Evolutionary conservation across 768 basidiomycete species (phyloP), one percentile per base, ranked within the genome.

Genomic region (Leccinum barrowsii): DNA sequence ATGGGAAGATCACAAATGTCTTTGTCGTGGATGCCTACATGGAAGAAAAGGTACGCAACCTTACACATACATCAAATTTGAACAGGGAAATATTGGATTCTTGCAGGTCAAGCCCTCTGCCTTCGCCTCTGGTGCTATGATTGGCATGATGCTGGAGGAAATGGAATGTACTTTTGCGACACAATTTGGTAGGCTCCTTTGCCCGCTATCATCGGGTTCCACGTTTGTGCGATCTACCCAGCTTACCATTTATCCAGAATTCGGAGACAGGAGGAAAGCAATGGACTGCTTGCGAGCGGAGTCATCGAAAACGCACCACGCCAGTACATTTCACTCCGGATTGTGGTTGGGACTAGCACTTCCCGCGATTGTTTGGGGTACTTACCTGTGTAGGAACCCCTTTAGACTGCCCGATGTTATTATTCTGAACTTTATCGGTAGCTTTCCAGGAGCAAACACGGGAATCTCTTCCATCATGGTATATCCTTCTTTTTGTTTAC

Each of bases 1-100:
- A 90, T 63, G 90, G 90, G 66, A 93, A 92, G 68, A 74, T 80
- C 5, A 89, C 92, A 5, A 84, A 80, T 71, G 86, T 90, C 22
- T 78, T 80, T 5, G 86, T 83, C n/a, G 84, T 91, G 67, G 78
- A 86, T n/a, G 81, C 86, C 46, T 97, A 94, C 67, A 94, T 90
- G 78, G 74, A 78, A 19, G 89, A 94, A 69, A 87, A 85, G 73
- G 90, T 88, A 63, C 3, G 61, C 22, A 34, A 21, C 15, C 2
- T n/a, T 1, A 19, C 15, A 26, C 3, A 19, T 49, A 28, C 5
- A 11, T 34, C n/a, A n/a, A 30, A 7, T 19, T 17, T 6, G 12
- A 7, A 32, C 42, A 13, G 4, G 13, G 26, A 50, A 37, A 2
- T 7, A 12, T 11, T 32, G 7, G 6, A 35, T 44, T n/a, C 1